Conservation (phyloP, 768 basidiomycete genomes). For the Nidularia pulvinata region DNA sequence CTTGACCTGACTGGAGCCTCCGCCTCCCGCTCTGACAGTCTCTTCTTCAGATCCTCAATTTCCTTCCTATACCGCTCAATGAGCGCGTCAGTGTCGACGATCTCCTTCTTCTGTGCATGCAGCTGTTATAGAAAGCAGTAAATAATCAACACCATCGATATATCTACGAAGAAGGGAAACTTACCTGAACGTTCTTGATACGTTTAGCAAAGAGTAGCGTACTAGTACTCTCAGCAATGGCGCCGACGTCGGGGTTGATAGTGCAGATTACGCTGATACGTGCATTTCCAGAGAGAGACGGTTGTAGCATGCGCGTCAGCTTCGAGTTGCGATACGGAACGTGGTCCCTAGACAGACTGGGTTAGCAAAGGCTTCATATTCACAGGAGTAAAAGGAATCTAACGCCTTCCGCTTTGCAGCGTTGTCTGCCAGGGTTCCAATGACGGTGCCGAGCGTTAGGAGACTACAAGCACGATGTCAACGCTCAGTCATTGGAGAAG, state of each 20-base stretch:
- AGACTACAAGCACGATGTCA: background rate
- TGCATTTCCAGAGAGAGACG: conserved; percentile 93
- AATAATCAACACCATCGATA: background rate
- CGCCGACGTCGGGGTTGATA: conserved; percentile 81
- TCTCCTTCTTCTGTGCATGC: conserved; percentile 90
- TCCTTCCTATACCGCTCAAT: conserved; percentile 95
- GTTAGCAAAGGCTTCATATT: background rate
- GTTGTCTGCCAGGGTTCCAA: background rate
- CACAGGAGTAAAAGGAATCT: too few species aligned
- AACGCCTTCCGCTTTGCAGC: background rate
- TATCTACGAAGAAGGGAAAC: conserved; percentile 9
- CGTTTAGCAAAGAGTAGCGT: conserved; percentile 92
- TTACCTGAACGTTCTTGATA: conserved; percentile 84
- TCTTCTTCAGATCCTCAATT: conserved; percentile 84
- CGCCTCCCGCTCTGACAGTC: conserved; percentile 70
- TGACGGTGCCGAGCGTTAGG: background rate
- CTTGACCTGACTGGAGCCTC: conserved; percentile 52
- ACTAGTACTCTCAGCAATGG: conserved; percentile 82
- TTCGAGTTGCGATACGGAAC: conserved; percentile 97
- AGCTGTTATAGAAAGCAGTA: conserved; percentile 34
- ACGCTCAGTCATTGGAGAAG: too few species aligned
- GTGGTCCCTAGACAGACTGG: conserved; percentile 57
- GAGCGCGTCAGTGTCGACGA: conserved; percentile 91
- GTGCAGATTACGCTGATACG: conserved; percentile 97
- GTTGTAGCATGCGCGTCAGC: conserved; percentile 91